Percentiles rank a stretch among this genome's conserved stretches.
phyloP scores from a whole-genome alignment of 345 rosid species.

The Pugionium dolabratum region DNA sequence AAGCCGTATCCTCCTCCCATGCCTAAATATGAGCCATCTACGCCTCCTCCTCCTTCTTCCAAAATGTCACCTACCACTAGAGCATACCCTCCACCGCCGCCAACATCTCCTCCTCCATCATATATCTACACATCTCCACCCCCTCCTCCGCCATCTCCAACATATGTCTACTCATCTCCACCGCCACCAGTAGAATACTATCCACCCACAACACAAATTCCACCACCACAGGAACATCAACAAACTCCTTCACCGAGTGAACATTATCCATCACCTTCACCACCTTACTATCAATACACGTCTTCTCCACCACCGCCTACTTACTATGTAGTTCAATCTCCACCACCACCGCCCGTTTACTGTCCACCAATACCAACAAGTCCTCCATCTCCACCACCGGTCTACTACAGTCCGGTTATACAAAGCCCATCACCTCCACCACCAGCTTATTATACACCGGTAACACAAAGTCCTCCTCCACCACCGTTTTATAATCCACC shows the following conservation, averaged over 20 bases:
- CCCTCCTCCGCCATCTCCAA: conserved; percentile 39
- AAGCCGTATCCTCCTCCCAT: conserved; percentile 20
- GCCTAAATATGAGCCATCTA: conserved; percentile 18
- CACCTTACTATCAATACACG: conserved; percentile 32
- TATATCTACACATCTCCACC: conserved; percentile 33
- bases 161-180: conserved; percentile 9
- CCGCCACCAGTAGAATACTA: conserved; percentile 29
- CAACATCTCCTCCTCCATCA: conserved; percentile 43
- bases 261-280: conserved; percentile 36
- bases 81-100: conserved; percentile 46
- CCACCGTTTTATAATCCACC: conserved; percentile 29
- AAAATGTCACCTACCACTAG: conserved; percentile 33
- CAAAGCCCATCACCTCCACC: conserved; percentile 35
- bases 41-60: conserved; percentile 33
- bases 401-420: conserved; percentile 2
- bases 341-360: conserved; percentile 35
- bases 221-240: conserved; percentile 31
- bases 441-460: conserved; percentile 26
- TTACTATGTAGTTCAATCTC: conserved; percentile 23
- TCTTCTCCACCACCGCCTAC: conserved; percentile 40
- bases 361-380: conserved; percentile 21
- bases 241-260: conserved; percentile 32
- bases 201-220: conserved; percentile 25
- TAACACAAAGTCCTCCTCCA: conserved; percentile 1
- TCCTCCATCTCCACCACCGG: conserved; percentile 24